A percentile compares a stretch with the other conserved stretches of the same genome.
These are phyloP conservation scores for Bipolaris sorokiniana DNA, from an alignment of 2,329 filamentous ascomycete species.

Conservation along the genomic window DNA sequence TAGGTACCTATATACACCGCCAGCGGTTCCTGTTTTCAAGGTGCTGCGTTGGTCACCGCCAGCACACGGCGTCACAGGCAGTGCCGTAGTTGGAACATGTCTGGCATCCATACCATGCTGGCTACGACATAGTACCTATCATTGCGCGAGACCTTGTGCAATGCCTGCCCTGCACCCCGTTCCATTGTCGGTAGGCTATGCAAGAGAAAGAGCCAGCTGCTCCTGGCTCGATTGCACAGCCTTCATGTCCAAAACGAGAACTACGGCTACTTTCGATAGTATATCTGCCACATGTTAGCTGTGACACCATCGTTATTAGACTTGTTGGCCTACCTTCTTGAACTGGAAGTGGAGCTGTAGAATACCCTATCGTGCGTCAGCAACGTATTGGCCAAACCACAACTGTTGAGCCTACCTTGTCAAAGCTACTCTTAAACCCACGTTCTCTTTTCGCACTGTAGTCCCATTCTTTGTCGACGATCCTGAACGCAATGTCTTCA, in stretches of 20 bases:
- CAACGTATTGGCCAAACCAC: slow-evolving; percentile 8
- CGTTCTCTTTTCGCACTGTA: slow-evolving; percentile 94
- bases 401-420: slow-evolving; percentile 73
- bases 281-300: slow-evolving; percentile 50
- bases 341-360: slow-evolving; percentile 97
- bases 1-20: slow-evolving; percentile 21
- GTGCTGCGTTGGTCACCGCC: slow-evolving; percentile 17
- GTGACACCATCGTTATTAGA: not conserved
- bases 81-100: slow-evolving; percentile 7
- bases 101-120: slow-evolving; percentile 1
- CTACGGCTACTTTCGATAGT: slow-evolving; percentile 53
- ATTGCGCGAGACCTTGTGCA: slow-evolving; percentile 5
- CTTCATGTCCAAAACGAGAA: not conserved
- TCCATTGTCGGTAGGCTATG: not conserved
- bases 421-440: slow-evolving; percentile 95
- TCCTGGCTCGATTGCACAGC: slow-evolving; percentile 3
- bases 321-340: slow-evolving; percentile 76
- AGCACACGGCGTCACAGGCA: slow-evolving; percentile 7
- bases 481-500: slow-evolving; percentile 94
- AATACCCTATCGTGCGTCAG: slow-evolving; percentile 71
- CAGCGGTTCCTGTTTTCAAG: slow-evolving; percentile 5
- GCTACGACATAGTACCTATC: slow-evolving; percentile 8
- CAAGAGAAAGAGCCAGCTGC: not conserved
- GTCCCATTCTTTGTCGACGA: slow-evolving; percentile 99
- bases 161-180: slow-evolving; percentile 4